Evolutionary conservation across 257 asterid species (phyloP), one percentile per base, ranked within the genome.

Genomic region (Plantago elongata): DNA sequence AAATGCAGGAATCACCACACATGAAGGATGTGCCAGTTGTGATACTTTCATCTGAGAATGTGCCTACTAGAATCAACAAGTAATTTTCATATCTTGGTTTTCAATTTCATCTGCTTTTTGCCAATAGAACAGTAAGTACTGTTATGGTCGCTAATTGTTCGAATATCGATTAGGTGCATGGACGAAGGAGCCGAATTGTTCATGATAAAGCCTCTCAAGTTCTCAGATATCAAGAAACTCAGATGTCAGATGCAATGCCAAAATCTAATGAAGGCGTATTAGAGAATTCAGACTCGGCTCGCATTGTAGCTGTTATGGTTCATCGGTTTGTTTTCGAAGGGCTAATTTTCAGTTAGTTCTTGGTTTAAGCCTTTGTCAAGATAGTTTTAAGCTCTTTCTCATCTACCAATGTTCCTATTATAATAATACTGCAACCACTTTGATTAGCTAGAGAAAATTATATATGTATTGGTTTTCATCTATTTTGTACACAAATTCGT

Each of bases 111-210:
- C 11, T 3, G 47, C 27, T 44, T 52, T 11, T 18, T 9, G 0
- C 12, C 1, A 5, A 17, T 27, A 13, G 12, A 6, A 22, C 17
- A 43, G 14, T 3, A 45, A 7, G 40, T 7, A 13, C 3, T 34
- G 10, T 4, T 15, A 5, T 22, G 9, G 27, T 2, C 9, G 29
- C 37, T 38, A 17, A 63, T 57, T 18, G 6, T 42, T 27, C 22
- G 1, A 8, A 30, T 45, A 44, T 5, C 13, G 45, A 34, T 4
- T 50, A 84, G 92, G 71, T 84, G 92, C 69, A 45, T 82, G 55
- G 81, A 82, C 72, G 85, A 74, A 76, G 93, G 93, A 64, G 93
- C 93, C 4, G 75, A 84, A 49, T 78, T 79, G 89, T 84, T 84
- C 80, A 78, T 84, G 85, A 47, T 82, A 52, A 84, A 84, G 78